Percentiles rank a stretch among this genome's conserved stretches.
Evolutionary conservation across 768 basidiomycete genomes (phyloP).

Genomic region (Termitomyces sp.): DNA sequence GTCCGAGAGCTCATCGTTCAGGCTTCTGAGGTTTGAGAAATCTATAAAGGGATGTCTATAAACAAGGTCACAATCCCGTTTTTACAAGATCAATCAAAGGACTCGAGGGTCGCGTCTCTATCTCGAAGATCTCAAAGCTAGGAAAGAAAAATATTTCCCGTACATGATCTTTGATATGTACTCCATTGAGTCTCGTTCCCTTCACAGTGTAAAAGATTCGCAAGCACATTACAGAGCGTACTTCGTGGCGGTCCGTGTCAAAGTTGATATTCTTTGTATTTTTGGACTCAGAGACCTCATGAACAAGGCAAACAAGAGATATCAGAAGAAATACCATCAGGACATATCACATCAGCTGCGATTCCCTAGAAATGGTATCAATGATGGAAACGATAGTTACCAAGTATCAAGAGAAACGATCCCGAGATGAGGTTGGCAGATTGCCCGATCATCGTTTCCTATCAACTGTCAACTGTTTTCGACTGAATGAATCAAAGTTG

Average conservation of each 20-base stretch:
- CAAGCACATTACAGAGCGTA: no score
- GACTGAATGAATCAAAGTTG: background rate
- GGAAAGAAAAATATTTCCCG: no score
- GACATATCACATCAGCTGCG: background rate
- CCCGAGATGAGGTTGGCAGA: background rate
- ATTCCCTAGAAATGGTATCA: background rate
- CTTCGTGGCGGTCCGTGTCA: no score
- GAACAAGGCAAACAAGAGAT: background rate
- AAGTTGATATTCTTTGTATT: no score
- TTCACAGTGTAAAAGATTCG: background rate
- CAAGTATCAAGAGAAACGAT: background rate
- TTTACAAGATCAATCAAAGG: no score
- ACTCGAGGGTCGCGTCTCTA: no score
- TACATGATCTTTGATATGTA: background rate
- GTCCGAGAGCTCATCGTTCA: background rate
- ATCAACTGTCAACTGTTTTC: background rate
- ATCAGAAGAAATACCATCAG: no score
- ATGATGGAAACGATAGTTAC: background rate
- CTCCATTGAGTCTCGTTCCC: background rate
- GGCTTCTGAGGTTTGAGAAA: background rate
- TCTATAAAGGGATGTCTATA: no score
- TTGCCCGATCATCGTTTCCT: background rate
- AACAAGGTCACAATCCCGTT: no score
- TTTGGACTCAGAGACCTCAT: background rate
- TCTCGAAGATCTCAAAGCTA: no score